phyloP scores from a whole-genome alignment of 1,284 basidiomycete species.

The Tilletia caries region DNA sequence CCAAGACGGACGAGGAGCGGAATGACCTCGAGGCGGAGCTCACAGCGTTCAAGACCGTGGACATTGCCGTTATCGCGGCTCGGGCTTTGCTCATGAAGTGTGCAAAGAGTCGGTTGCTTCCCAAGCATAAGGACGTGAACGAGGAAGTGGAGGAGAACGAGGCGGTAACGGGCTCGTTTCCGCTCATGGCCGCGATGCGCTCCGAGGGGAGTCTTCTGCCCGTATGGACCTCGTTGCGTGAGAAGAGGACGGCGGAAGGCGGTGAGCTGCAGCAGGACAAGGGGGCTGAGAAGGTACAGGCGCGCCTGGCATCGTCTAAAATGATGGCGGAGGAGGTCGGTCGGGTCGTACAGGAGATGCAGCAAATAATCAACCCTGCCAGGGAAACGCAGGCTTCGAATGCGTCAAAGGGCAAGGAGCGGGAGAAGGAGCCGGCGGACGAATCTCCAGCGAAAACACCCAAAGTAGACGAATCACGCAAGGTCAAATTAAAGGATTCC shows the following conservation, averaged over 20 bases:
- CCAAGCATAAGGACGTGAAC: constrained; percentile 13
- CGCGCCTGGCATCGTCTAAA: constrained; percentile 73
- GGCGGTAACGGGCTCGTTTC: not conserved
- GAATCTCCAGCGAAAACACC: no score
- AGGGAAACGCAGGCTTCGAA: constrained; percentile 4
- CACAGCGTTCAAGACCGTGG: constrained; percentile 64
- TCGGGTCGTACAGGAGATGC: constrained; percentile 59
- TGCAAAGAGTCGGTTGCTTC: constrained; percentile 37
- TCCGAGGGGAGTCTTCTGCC: not conserved
- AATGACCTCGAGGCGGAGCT: constrained; percentile 65
- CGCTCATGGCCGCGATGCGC: not conserved
- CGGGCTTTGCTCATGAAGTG: constrained; percentile 38
- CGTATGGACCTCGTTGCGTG: not conserved
- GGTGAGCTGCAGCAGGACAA: constrained; percentile 23
- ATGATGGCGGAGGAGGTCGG: constrained; percentile 65
- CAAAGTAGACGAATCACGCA: no score
- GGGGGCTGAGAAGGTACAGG: constrained; percentile 65
- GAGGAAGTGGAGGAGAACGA: constrained; percentile 13
- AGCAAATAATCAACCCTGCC: constrained; percentile 18
- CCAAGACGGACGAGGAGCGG: constrained; percentile 53
- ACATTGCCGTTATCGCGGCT: constrained; percentile 26
- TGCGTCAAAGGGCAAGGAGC: not conserved
- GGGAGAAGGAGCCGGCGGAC: not conserved
- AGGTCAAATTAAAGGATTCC: no score
- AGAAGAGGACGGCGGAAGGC: not conserved